A percentile compares a stretch with the other conserved stretches of the same genome.
These are phyloP conservation scores for Daldinia caldariorum DNA, from an alignment of 495 filamentous ascomycete species.

Conservation along the genomic window DNA sequence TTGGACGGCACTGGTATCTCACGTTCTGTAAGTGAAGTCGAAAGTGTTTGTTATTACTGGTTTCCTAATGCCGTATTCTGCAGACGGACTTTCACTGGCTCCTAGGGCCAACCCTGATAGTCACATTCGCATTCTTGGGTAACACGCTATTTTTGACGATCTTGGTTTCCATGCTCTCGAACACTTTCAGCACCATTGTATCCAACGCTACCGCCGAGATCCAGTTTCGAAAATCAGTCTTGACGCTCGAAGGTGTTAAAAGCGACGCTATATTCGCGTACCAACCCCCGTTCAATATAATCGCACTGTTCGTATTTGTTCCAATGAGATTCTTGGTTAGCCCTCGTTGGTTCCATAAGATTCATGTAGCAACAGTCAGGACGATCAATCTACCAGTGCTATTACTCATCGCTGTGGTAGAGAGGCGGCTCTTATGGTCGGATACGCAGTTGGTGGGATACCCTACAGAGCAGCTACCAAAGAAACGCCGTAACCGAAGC, in stretches of 20 bases:
- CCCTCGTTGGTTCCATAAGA: constrained; percentile 80
- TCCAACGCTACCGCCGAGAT: constrained; percentile 73
- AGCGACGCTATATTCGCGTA: constrained; percentile 78
- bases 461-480: constrained; percentile 37
- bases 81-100: constrained; percentile 70
- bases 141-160: constrained; percentile 82
- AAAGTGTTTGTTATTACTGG: not conserved
- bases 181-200: constrained; percentile 74
- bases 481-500: constrained; percentile 42
- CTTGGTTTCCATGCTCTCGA: constrained; percentile 77
- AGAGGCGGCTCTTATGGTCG: constrained; percentile 62
- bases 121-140: constrained; percentile 76
- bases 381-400: constrained; percentile 72
- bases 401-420: constrained; percentile 66
- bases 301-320: constrained; percentile 69
- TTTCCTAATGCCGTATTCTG: constrained; percentile 1
- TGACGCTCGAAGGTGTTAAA: constrained; percentile 82
- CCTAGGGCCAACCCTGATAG: constrained; percentile 74
- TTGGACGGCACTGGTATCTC: constrained; percentile 77
- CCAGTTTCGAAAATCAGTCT: constrained; percentile 73
- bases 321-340: constrained; percentile 72
- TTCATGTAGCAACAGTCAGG: constrained; percentile 73
- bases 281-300: constrained; percentile 76
- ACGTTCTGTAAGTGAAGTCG: constrained; percentile 57
- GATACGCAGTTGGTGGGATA: constrained; percentile 36